A percentile compares a stretch with the other conserved stretches of the same genome.
These are phyloP conservation scores for Cyamopsis tetragonoloba DNA, from an alignment of 306 rosid genomes.

Conservation along the genomic window DNA sequence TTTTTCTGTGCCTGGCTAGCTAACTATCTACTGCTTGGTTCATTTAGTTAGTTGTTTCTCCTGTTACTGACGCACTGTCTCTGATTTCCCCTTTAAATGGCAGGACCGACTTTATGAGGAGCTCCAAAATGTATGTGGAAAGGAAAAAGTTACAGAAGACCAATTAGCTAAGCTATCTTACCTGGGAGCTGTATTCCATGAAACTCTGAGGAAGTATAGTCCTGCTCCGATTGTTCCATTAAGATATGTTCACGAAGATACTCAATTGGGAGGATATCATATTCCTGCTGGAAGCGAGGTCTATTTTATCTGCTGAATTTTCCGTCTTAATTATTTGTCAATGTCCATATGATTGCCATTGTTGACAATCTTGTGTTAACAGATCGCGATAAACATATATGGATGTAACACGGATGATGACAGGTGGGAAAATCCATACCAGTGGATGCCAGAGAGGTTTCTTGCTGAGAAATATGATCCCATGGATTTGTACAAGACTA, in stretches of 20 bases:
- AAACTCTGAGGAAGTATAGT: constrained; percentile 71
- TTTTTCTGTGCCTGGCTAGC: not conserved
- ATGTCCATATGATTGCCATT: not conserved
- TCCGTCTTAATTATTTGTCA: not conserved
- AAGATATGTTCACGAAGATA: constrained; percentile 76
- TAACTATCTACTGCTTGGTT: not conserved
- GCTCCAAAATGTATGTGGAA: constrained; percentile 50
- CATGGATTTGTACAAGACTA: constrained; percentile 71
- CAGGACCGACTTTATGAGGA: constrained; percentile 63
- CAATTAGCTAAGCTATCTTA: constrained; percentile 59
- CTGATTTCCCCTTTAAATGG: not conserved
- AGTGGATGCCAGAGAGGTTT: constrained; percentile 91
- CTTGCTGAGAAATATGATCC: constrained; percentile 57
- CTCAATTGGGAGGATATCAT: constrained; percentile 70
- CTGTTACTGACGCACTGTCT: not conserved
- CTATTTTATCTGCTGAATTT: not conserved
- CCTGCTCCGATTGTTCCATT: constrained; percentile 73
- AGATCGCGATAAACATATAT: constrained; percentile 86
- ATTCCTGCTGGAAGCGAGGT: constrained; percentile 92
- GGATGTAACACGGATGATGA: constrained; percentile 85
- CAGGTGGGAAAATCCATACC: constrained; percentile 63
- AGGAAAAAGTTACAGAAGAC: constrained; percentile 54
- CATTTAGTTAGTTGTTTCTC: not conserved
- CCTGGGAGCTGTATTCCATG: constrained; percentile 82
- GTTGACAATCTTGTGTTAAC: constrained; percentile 13